Evolutionary conservation across 2,329 filamentous ascomycete species (phyloP).

Genomic region (Gaeumannomyces sp.): DNA sequence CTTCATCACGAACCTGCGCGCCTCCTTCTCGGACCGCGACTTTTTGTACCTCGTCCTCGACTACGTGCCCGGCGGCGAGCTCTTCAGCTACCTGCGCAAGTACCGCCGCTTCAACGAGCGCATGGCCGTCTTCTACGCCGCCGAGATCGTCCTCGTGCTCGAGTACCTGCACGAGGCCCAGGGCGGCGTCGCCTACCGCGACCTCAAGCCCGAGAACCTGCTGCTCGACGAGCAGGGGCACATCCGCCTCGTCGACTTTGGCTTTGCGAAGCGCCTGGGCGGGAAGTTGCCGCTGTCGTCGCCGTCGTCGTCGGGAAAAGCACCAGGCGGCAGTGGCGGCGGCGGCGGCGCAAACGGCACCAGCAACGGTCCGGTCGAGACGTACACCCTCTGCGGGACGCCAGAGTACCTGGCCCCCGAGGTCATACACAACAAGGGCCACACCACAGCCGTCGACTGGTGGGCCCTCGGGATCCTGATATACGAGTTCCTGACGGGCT

Average conservation of each 20-base stretch:
- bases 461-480: constrained; percentile 81
- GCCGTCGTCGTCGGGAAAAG: too few species aligned
- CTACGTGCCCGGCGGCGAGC: constrained; percentile 77
- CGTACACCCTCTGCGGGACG: constrained; percentile 77
- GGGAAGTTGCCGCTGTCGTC: too few species aligned
- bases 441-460: constrained; percentile 75
- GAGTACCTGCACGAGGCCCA: constrained; percentile 76
- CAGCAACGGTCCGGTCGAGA: constrained; percentile 47
- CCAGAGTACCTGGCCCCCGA: constrained; percentile 80
- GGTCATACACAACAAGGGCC: constrained; percentile 76
- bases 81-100: constrained; percentile 76
- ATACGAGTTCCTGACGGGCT: constrained; percentile 79
- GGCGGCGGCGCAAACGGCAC: constrained; percentile 16
- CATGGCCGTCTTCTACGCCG: constrained; percentile 74
- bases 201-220: constrained; percentile 79
- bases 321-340: constrained; percentile 23
- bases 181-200: constrained; percentile 71
- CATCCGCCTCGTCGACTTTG: constrained; percentile 79
- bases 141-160: constrained; percentile 75
- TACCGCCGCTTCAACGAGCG: constrained; percentile 73
- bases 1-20: constrained; percentile 74
- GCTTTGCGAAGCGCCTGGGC: constrained; percentile 74
- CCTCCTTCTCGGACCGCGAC: constrained; percentile 73
- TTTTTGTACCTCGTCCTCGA: constrained; percentile 79
- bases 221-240: constrained; percentile 72